Percentiles rank a stretch among this genome's conserved stretches.
phyloP scores from a whole-genome alignment of 2,329 filamentous ascomycete genomes.

The Escovopsis weberi region DNA sequence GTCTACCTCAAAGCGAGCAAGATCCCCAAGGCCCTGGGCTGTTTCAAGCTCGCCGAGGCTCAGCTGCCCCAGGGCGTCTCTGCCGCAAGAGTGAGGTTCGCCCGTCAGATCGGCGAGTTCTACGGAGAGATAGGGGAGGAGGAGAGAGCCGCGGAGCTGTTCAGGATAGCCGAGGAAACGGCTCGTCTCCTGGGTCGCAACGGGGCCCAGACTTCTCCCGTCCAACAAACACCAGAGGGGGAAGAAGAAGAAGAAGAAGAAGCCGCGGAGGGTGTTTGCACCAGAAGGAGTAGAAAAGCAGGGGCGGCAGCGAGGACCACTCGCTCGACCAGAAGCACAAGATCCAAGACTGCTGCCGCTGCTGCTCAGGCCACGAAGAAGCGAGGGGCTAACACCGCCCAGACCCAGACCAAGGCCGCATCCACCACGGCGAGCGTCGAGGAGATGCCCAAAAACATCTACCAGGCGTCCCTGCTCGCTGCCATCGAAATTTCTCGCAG shows the following conservation, averaged over 20 bases:
- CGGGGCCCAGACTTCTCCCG: conserved; percentile 3
- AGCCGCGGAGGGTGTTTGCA: conserved; percentile 4
- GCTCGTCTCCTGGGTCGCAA: conserved; percentile 20
- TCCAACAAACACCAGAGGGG: not conserved
- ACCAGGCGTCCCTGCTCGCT: conserved; percentile 22
- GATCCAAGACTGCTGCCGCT: conserved; percentile 4
- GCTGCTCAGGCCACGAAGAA: conserved; percentile 6
- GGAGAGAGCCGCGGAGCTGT: conserved; percentile 27
- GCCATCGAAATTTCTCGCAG: conserved; percentile 25
- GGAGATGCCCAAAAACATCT: conserved; percentile 17
- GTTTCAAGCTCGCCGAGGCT: conserved; percentile 38
- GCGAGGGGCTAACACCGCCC: not conserved
- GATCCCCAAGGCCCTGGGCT: conserved; percentile 39
- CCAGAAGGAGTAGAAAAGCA: not conserved
- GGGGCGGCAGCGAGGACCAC: conserved; percentile 13
- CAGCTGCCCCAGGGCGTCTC: conserved; percentile 30
- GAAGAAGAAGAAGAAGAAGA: no score
- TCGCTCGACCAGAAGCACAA: conserved; percentile 11
- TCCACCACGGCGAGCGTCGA: not conserved
- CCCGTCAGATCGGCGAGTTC: conserved; percentile 41
- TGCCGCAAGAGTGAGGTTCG: conserved; percentile 25
- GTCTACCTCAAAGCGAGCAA: conserved; percentile 44
- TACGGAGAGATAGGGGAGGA: conserved; percentile 34
- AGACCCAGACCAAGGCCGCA: conserved; percentile 11
- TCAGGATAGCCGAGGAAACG: conserved; percentile 35